phyloP scores from a whole-genome alignment of 768 basidiomycete genomes.

The Phylloporus sp. region DNA sequence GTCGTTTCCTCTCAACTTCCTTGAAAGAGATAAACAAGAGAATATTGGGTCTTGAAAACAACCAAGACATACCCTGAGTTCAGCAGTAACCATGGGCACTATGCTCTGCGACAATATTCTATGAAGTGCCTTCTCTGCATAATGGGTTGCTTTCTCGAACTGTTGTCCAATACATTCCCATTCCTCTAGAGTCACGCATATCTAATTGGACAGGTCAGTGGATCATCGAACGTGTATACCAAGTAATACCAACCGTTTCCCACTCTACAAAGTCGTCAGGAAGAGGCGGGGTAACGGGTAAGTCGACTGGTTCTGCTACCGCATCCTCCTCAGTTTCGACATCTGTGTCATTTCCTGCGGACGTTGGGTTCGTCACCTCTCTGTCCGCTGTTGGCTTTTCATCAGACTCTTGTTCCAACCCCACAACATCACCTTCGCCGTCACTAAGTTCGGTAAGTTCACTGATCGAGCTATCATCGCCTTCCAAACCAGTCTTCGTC shows the following conservation, averaged over 20 bases:
- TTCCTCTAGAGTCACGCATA: slow-evolving; percentile 76
- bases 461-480: slow-evolving; percentile 58
- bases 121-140: slow-evolving; percentile 74
- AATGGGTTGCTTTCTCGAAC: slow-evolving; percentile 73
- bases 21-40: slow-evolving; percentile 26
- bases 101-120: slow-evolving; percentile 60
- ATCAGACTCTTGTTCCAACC: slow-evolving; percentile 6
- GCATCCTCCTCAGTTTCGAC: slow-evolving; percentile 1
- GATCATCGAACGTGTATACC: background rate
- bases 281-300: slow-evolving; percentile 14
- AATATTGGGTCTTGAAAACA: background rate
- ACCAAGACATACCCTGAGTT: slow-evolving; percentile 48
- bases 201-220: slow-evolving; percentile 38
- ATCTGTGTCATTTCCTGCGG: background rate
- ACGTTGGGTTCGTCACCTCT: background rate
- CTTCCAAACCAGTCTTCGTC: slow-evolving; percentile 54
- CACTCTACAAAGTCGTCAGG: slow-evolving; percentile 73
- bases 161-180: slow-evolving; percentile 78
- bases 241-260: slow-evolving; percentile 68
- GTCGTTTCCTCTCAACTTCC: slow-evolving; percentile 60
- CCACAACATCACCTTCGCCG: slow-evolving; percentile 27
- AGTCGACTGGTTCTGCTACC: background rate
- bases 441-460: slow-evolving; percentile 74
- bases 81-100: slow-evolving; percentile 64
- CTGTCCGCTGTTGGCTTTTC: background rate